phyloP scores from a whole-genome alignment of 768 basidiomycete genomes.

The Lanmaoa rubissima region DNA sequence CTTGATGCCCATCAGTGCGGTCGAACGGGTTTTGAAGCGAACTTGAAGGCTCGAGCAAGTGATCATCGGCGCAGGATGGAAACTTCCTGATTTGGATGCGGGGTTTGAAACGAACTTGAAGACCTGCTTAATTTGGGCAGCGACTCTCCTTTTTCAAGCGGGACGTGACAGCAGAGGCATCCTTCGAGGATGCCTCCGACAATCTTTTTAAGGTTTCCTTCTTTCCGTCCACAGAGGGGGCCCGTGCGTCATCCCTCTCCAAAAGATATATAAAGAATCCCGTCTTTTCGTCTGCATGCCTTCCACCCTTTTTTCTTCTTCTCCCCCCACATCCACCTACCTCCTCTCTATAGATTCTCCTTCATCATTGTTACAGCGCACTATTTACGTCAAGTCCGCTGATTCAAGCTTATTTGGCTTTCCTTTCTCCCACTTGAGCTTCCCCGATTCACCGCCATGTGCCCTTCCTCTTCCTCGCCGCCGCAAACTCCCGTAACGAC shows the following conservation, averaged over 20 bases:
- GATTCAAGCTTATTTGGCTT: conserved; percentile 11
- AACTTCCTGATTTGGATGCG: conserved; percentile 17
- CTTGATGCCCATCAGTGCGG: no score
- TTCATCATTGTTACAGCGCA: conserved; percentile 7
- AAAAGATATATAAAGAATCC: conserved; percentile 29
- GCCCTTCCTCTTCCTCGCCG: conserved; percentile 22
- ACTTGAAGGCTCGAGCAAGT: not conserved
- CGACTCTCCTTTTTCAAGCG: conserved; percentile 3
- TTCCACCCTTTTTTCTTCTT: conserved; percentile 12
- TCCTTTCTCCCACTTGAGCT: conserved; percentile 12
- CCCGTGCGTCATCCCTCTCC: conserved; percentile 28
- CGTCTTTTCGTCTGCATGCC: conserved; percentile 6
- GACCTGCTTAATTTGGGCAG: conserved; percentile 26
- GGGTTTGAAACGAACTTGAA: conserved; percentile 27
- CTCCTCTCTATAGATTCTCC: conserved; percentile 14
- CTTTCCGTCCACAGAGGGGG: conserved; percentile 24
- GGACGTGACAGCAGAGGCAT: conserved; percentile 21
- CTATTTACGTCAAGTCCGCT: conserved; percentile 24
- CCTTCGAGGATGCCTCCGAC: conserved; percentile 23
- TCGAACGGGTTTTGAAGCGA: no score
- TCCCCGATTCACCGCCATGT: conserved; percentile 31
- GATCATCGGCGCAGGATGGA: conserved; percentile 18
- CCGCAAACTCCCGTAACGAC: conserved; percentile 25
- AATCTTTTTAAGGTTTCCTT: conserved; percentile 13
- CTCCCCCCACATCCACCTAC: conserved; percentile 18